Evolutionary conservation across 495 filamentous ascomycete species (phyloP).

Genomic region (Penicillium manginii): DNA sequence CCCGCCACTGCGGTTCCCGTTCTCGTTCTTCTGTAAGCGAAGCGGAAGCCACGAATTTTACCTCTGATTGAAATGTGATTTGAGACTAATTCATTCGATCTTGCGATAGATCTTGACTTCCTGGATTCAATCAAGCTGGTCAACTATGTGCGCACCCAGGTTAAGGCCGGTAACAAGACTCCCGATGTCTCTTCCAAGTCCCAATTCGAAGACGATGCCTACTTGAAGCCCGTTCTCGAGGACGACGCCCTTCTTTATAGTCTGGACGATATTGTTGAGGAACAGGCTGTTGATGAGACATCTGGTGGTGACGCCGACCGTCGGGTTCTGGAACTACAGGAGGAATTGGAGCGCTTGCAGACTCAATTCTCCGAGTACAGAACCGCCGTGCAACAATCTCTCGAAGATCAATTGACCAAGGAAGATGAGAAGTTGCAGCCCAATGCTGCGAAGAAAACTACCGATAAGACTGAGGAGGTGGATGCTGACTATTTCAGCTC

Average conservation of each 20-base stretch:
- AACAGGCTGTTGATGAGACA: constrained; percentile 28
- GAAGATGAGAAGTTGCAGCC: constrained; percentile 44
- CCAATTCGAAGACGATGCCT: constrained; percentile 73
- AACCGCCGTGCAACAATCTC: constrained; percentile 66
- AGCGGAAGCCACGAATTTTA: neutral
- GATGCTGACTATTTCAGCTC: constrained; percentile 78
- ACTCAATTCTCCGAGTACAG: constrained; percentile 74
- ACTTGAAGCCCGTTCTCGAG: constrained; percentile 82
- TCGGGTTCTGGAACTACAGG: constrained; percentile 69
- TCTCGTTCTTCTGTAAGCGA: too few species aligned
- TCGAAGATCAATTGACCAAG: constrained; percentile 69
- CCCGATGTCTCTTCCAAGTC: constrained; percentile 59
- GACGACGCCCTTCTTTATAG: constrained; percentile 86
- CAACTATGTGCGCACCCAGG: constrained; percentile 72
- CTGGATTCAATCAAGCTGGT: constrained; percentile 81
- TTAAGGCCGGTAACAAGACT: constrained; percentile 53
- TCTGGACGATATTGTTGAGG: constrained; percentile 72
- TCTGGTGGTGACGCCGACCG: constrained; percentile 47
- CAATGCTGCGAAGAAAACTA: constrained; percentile 21
- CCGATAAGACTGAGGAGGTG: constrained; percentile 36
- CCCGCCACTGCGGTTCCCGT: too few species aligned
- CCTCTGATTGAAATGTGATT: neutral
- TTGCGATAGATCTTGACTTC: constrained; percentile 69
- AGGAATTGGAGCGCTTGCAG: constrained; percentile 64
- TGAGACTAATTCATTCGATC: neutral